Evolutionary conservation across 2,329 filamentous ascomycete species (phyloP).

Genomic region (Exophiala xenobiotica): DNA sequence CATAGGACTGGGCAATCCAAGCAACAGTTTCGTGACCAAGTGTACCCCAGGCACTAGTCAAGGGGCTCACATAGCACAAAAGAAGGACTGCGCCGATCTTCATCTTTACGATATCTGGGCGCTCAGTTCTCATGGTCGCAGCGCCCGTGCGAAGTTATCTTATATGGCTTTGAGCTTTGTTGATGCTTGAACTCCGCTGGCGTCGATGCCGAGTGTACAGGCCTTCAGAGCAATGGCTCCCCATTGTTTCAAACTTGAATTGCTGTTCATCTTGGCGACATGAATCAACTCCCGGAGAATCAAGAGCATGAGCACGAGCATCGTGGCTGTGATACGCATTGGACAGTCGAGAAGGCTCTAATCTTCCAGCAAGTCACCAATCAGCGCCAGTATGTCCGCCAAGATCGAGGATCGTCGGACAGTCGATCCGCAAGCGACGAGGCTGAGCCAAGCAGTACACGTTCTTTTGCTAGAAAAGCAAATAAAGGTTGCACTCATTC

Average conservation of each 20-base stretch:
- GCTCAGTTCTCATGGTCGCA: no score
- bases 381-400: constrained; percentile 3
- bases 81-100: constrained; percentile 65
- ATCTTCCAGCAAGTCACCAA: constrained; percentile 12
- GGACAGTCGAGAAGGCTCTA: constrained; percentile 6
- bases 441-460: background rate
- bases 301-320: constrained; percentile 3
- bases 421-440: background rate
- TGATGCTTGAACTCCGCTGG: no score
- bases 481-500: constrained; percentile 12
- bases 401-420: constrained; percentile 2
- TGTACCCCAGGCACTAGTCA: constrained; percentile 63
- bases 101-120: background rate
- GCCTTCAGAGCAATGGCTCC: no score
- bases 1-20: constrained; percentile 53
- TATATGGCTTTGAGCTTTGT: background rate
- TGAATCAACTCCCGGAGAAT: background rate
- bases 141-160: no score
- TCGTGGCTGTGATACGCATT: constrained; percentile 10
- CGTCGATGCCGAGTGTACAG: no score
- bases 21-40: constrained; percentile 56
- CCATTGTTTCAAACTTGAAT: no score
- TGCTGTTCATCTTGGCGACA: no score
- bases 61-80: constrained; percentile 84
- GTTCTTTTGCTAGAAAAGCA: constrained; percentile 1